Evolutionary conservation across 164 flowering plant species (phyloP).

Genomic region (Kingdonia uniflora): DNA sequence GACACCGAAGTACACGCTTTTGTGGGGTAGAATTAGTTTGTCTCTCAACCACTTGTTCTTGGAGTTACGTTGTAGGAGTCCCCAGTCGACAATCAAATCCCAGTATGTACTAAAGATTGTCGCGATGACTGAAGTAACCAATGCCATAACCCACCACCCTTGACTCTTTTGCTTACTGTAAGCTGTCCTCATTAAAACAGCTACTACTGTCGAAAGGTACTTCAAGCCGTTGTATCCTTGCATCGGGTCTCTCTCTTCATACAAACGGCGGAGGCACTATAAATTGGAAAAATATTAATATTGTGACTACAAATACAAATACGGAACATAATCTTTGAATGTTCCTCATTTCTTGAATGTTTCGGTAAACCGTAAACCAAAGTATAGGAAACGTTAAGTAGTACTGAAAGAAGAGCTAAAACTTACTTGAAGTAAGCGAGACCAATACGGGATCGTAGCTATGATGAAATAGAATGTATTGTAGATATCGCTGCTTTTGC

Average conservation of each 20-base stretch:
- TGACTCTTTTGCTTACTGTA: conserved; percentile 25
- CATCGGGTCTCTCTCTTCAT: conserved; percentile 44
- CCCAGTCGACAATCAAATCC: conserved; percentile 75
- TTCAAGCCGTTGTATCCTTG: conserved; percentile 57
- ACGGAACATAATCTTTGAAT: no score
- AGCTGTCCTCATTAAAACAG: conserved; percentile 54
- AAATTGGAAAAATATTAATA: conserved; percentile 8
- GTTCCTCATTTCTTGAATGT: no score
- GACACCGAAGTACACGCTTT: conserved; percentile 48
- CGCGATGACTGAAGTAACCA: conserved; percentile 41
- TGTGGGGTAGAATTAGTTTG: conserved; percentile 47
- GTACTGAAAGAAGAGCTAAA: no score
- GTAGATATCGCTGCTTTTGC: conserved; percentile 20
- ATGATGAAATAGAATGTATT: conserved; percentile 22
- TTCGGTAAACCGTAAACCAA: no score
- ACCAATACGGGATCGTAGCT: conserved; percentile 20
- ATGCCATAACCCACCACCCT: conserved; percentile 43
- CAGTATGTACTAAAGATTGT: conserved; percentile 47
- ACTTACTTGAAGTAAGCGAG: conserved; percentile 21
- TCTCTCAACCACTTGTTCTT: conserved; percentile 57
- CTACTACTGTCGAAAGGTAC: conserved; percentile 54
- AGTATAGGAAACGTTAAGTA: no score
- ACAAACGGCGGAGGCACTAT: conserved; percentile 59
- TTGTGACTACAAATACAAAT: no score
- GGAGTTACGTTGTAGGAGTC: conserved; percentile 48